phyloP scores from a whole-genome alignment of 176 grass and related monocot genomes.

The Guadua angustifolia region DNA sequence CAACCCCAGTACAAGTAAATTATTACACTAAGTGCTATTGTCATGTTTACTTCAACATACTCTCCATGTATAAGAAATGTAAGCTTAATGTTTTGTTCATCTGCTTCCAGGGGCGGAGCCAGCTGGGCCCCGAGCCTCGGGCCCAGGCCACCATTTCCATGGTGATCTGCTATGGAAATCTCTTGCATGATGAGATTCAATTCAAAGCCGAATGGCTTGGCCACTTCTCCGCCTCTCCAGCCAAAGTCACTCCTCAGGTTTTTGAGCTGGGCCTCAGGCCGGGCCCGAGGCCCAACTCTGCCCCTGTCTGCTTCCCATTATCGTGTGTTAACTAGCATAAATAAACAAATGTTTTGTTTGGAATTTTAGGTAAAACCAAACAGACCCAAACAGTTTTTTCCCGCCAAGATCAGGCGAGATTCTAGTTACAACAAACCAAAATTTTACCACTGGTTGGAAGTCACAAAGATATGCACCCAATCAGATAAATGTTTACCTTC shows the following conservation, averaged over 20 bases:
- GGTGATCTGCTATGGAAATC: too few species aligned
- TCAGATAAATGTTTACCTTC: constrained; percentile 59
- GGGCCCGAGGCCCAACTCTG: too few species aligned
- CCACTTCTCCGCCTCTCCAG: too few species aligned
- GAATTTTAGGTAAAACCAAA: not conserved
- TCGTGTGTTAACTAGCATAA: not conserved
- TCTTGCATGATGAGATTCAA: too few species aligned
- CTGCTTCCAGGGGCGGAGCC: too few species aligned
- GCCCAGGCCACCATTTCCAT: too few species aligned
- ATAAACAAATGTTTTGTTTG: not conserved
- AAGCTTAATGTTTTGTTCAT: not conserved
- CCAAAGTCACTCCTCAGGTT: too few species aligned
- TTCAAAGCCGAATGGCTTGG: too few species aligned
- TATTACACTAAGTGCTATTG: not conserved
- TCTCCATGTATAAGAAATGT: not conserved
- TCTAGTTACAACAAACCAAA: constrained; percentile 15
- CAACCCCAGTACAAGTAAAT: not conserved
- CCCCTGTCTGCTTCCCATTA: not conserved
- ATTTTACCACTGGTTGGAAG: constrained; percentile 14
- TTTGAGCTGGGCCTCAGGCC: too few species aligned
- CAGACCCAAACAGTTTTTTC: not conserved
- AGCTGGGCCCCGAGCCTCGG: too few species aligned
- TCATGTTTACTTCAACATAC: not conserved
- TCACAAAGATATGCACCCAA: constrained; percentile 5
- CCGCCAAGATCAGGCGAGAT: not conserved